These are phyloP conservation scores for Didymella pinodella DNA, from an alignment of 2,329 filamentous ascomycete species.

Conservation along the genomic window DNA sequence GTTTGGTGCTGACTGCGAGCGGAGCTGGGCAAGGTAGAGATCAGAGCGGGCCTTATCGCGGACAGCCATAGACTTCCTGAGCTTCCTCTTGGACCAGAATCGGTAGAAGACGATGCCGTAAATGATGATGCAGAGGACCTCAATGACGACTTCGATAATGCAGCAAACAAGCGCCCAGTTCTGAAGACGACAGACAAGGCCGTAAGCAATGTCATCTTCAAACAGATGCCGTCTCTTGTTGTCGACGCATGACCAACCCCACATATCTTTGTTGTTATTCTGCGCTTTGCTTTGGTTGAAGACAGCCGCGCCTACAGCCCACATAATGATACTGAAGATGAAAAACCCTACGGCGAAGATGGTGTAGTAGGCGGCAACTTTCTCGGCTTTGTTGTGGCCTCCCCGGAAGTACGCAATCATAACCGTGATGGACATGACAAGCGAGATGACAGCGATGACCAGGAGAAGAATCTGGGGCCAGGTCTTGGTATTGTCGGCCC, in stretches of 20 bases:
- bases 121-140: slow-evolving; percentile 87
- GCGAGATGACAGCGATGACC: slow-evolving; percentile 78
- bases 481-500: slow-evolving; percentile 78
- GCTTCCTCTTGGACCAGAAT: slow-evolving; percentile 94
- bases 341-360: slow-evolving; percentile 94
- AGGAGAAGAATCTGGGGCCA: slow-evolving; percentile 93
- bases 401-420: slow-evolving; percentile 88
- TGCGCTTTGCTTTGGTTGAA: slow-evolving; percentile 80
- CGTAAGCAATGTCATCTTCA: slow-evolving; percentile 82
- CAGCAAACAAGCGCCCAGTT: slow-evolving; percentile 97
- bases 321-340: slow-evolving; percentile 90
- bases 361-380: slow-evolving; percentile 94
- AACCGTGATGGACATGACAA: slow-evolving; percentile 79
- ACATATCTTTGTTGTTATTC: slow-evolving; percentile 84
- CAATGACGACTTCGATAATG: slow-evolving; percentile 94
- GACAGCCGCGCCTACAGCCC: slow-evolving; percentile 84
- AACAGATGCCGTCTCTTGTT: slow-evolving; percentile 84
- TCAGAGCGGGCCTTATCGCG: slow-evolving; percentile 94
- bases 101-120: slow-evolving; percentile 97
- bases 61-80: slow-evolving; percentile 95
- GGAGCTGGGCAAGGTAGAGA: slow-evolving; percentile 78
- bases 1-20: slow-evolving; percentile 87
- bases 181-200: slow-evolving; percentile 89
- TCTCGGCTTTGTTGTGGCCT: slow-evolving; percentile 87
- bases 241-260: slow-evolving; percentile 97